Base-by-base conservation (phyloP, 306 rosid species). In the Lathyrus oleraceus region DNA sequence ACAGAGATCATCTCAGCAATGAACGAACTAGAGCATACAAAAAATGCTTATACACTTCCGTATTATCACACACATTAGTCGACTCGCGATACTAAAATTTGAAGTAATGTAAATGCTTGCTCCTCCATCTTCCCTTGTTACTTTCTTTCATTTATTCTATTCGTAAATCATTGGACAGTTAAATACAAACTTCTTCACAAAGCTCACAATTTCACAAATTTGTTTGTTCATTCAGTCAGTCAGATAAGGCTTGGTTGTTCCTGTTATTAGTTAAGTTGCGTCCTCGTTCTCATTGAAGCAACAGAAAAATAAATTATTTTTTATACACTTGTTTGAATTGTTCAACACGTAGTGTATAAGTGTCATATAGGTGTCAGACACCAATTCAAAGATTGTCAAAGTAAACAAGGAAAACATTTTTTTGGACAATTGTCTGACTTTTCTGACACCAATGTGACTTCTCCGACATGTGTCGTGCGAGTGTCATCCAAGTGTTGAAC, bases 161-260 rank as follows among this genome's bases (percentile, higher is more conserved):
- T 48, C 27, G 48, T 16, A 53, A 72, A 51, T 73, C 66, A 53
- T 54, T 30, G 51, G 69, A 32, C 12, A 61, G 8, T 52, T 36
- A 32, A 20, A 52, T 27, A 56, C 57, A 54, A 63, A 67, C 43
- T 68, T 54, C 14, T 63, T 49, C 71, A 5, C 27, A 30, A 20
- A 36, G 38, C 56, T 43, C n/a, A 40, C 19, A 60, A 52, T 35
- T 66, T 45, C 42, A 51, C 25, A 43, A 52, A 62, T 9, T 49
- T 44, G 57, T 28, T 32, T 6, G 38, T 32, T 32, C 6, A 32
- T 6, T 32, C 8, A 6, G 9, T 5, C 6, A 32, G 38, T 32
- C 8, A 32, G 38, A 32, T 32, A 32, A 32, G 38, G 7, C 38
- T 1, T 6, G 9, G 5, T 32, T 32, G 38, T 32, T 32, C 6